Base-by-base conservation (phyloP, 73 alveolate species). In the Symbiodinium natans region DNA sequence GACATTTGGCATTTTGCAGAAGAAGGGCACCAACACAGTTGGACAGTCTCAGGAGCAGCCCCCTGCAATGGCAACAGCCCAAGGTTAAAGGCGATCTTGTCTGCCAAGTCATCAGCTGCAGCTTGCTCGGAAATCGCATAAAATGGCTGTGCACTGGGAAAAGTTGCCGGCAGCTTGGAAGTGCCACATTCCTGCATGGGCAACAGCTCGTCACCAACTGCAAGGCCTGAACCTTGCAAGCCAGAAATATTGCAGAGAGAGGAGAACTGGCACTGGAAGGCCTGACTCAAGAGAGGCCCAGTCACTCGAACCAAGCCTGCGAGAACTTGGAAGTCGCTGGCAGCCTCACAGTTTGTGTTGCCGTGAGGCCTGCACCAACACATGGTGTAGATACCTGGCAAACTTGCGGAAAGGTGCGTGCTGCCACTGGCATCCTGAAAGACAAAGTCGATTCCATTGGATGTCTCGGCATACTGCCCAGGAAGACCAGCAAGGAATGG, bases 11-110 rank as follows among this genome's bases (percentile, higher is more conserved):
- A 82, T 8, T 19, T 39, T 21, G n/a, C 10, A 82, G 39, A 39
- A 2, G 71, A 36, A 17, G 90, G 90, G 73, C 90, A 82, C 90
- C 90, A 82, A 25, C 90, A 82, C 21, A 82, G 19, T 23, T 29
- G 63, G 29, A 41, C 39, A 27, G 40, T 23, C 2, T 71, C 90
- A 17, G 71, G 73, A 23, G 10, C 41, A 7, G 73, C 34, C 9
- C 90, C 71, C n/a, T n/a, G n/a, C 9, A 82, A 82, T 4, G 40
- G 73, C 73, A 82, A 41, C 41, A 6, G 19, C 7, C 86, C 86
- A 36, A 77, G 73, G 41, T 82, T 71, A 42, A 41, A 38, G 21
- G 23, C 52, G 41, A 82, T 34, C 23, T 27, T 41, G 23, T 15
- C 23, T 17, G 41, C 41, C 5, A 27, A 1, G 33, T 41, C 41